These are phyloP conservation scores for Vitis rotundifolia DNA, from an alignment of 164 flowering plant genomes.

Conservation along the genomic window DNA sequence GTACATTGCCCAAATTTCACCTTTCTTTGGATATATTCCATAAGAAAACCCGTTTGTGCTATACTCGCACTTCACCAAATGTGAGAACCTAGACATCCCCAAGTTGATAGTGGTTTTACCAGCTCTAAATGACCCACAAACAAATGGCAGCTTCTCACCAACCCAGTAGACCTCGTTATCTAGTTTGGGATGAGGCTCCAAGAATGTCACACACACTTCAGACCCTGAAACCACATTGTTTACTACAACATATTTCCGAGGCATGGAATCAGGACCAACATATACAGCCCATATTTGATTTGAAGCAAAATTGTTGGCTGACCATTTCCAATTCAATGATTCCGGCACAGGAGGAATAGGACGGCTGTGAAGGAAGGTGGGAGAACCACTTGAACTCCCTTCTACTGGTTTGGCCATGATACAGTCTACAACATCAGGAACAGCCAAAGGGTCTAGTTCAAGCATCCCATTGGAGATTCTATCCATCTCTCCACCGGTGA, in stretches of 20 bases:
- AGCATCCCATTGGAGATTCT: conserved; percentile 30
- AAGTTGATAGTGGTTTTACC: conserved; percentile 17
- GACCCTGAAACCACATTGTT: conserved; percentile 29
- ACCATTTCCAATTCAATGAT: neutral
- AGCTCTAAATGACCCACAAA: conserved; percentile 36
- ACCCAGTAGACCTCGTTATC: conserved; percentile 32
- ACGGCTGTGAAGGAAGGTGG: neutral
- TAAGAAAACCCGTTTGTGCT: conserved; percentile 21
- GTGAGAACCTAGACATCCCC: conserved; percentile 35
- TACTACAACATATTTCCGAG: conserved; percentile 36
- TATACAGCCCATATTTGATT: conserved; percentile 59
- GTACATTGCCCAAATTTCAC: conserved; percentile 65
- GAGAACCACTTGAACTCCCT: conserved; percentile 4
- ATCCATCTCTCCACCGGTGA: conserved; percentile 33
- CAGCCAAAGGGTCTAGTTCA: conserved; percentile 39
- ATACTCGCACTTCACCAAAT: conserved; percentile 30
- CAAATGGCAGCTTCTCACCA: conserved; percentile 32
- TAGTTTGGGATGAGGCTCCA: conserved; percentile 36
- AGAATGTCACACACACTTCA: conserved; percentile 32
- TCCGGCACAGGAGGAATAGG: conserved; percentile 7
- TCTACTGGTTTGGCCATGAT: neutral
- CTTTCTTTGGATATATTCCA: conserved; percentile 46
- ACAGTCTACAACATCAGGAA: conserved; percentile 16
- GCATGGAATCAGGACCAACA: conserved; percentile 42
- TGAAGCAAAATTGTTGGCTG: conserved; percentile 30